Conservation (phyloP, 2,329 filamentous ascomycete genomes). For the Aspergillus fijiensis region DNA sequence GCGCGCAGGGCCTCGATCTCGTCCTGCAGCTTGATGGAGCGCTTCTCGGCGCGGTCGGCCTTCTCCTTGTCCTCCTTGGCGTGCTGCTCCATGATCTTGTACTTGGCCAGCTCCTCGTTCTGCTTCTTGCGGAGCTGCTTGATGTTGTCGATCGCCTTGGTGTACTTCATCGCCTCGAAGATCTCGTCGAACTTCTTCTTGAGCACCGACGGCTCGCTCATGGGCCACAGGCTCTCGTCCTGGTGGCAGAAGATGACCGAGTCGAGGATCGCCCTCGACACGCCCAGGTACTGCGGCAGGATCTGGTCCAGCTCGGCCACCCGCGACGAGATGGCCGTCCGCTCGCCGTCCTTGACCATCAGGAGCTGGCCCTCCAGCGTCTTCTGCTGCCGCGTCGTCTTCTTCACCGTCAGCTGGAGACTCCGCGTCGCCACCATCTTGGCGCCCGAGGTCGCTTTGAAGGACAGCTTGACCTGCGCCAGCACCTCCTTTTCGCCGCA, state of each 20-base stretch:
- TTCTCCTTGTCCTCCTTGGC: constrained; percentile 83
- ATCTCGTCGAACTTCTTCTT: constrained; percentile 98
- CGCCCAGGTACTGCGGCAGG: constrained; percentile 82
- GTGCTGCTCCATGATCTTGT: constrained; percentile 72
- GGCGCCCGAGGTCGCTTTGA: constrained; percentile 73
- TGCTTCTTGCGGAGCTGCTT: constrained; percentile 82
- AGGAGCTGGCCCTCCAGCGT: constrained; percentile 78
- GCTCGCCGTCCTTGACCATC: constrained; percentile 76
- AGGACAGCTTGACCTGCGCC: constrained; percentile 88
- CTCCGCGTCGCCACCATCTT: constrained; percentile 82
- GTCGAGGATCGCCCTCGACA: constrained; percentile 85
- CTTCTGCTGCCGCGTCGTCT: constrained; percentile 72
- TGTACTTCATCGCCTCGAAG: constrained; percentile 95
- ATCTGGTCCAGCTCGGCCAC: constrained; percentile 78
- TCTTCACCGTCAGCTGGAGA: constrained; percentile 83
- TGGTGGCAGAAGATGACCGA: constrained; percentile 98
- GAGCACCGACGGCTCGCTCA: constrained; percentile 79
- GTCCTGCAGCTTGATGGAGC: constrained; percentile 62
- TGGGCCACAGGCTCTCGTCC: constrained; percentile 94
- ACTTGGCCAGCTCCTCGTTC: constrained; percentile 68
- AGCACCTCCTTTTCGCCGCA: constrained; percentile 83
- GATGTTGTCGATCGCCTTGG: constrained; percentile 94
- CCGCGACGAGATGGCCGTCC: constrained; percentile 73
- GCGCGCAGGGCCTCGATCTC: constrained; percentile 59
- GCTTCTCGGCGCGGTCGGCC: constrained; percentile 69